Evolutionary conservation across 345 rosid genomes (phyloP).

Genomic region (Erodium maritimum): DNA sequence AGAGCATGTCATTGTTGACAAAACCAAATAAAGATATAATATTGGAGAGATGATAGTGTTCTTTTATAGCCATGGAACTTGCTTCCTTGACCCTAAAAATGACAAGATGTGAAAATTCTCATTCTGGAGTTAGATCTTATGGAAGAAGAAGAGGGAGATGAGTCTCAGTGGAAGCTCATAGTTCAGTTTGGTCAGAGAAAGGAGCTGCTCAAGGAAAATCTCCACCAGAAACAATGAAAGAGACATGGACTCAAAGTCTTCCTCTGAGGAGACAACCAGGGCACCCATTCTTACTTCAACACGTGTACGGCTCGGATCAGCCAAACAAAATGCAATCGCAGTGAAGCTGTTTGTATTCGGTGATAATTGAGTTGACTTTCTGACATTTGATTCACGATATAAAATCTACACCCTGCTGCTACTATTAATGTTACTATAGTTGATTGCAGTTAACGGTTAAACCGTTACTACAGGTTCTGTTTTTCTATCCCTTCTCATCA

Average conservation of each 20-base stretch:
- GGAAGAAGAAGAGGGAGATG: not conserved
- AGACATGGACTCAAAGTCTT: not conserved
- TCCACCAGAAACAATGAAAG: too few relatives aligned
- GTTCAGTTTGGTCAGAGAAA: not conserved
- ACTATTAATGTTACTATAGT: not conserved
- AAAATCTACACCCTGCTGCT: not conserved
- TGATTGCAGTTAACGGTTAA: not conserved
- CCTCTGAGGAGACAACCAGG: not conserved
- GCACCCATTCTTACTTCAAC: not conserved
- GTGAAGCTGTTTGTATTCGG: too few relatives aligned
- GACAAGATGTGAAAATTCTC: not conserved
- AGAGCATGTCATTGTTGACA: not conserved
- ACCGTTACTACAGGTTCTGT: not conserved
- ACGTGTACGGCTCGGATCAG: too few relatives aligned
- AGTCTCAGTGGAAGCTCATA: too few relatives aligned
- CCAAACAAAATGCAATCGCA: too few relatives aligned
- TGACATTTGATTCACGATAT: too few relatives aligned
- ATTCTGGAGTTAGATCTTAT: not conserved
- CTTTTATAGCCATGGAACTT: not conserved
- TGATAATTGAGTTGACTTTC: too few relatives aligned
- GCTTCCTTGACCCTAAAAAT: not conserved
- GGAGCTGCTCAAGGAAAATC: not conserved
- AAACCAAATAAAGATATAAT: not conserved
- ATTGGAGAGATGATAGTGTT: not conserved
- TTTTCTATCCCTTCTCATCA: not conserved